Evolutionary conservation across 225 moss, liverwort and hornwort genomes (phyloP).

Genomic region (Antitrichia curtipendula): DNA sequence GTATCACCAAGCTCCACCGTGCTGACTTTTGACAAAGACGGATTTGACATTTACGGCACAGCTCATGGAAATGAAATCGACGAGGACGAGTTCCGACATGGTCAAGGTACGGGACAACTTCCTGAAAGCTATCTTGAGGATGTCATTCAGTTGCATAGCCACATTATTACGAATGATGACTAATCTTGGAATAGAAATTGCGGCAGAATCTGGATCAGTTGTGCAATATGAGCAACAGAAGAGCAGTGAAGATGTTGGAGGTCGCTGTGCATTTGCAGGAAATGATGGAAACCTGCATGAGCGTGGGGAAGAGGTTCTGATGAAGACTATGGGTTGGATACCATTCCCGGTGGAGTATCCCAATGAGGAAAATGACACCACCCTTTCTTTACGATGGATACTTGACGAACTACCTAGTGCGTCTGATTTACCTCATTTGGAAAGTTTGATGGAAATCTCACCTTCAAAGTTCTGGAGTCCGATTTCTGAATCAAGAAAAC

Average conservation of each 20-base stretch:
- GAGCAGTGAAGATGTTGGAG: neutral
- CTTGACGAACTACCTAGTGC: conserved; percentile 29
- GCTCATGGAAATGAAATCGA: neutral
- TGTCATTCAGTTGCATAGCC: neutral
- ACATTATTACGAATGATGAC: neutral
- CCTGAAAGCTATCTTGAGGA: neutral
- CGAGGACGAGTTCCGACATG: neutral
- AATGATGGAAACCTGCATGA: neutral
- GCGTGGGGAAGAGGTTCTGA: conserved; percentile 9
- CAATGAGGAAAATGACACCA: neutral
- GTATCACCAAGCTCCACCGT: neutral
- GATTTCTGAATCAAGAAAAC: neutral
- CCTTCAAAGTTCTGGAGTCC: conserved; percentile 44
- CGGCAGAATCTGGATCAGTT: neutral
- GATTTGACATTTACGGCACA: neutral
- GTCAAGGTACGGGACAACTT: neutral
- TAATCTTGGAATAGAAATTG: neutral
- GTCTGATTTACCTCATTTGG: conserved; percentile 32
- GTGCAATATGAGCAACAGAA: neutral
- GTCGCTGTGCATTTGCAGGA: neutral
- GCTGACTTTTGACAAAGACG: neutral
- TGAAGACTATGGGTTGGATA: conserved; percentile 37
- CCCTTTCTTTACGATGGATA: conserved; percentile 21
- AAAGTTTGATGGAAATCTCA: conserved; percentile 30
- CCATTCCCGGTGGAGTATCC: conserved; percentile 11